These are phyloP conservation scores for Rhizomucor pusillus DNA, from an alignment of 371 early-diverging fungal species.

Conservation along the genomic window DNA sequence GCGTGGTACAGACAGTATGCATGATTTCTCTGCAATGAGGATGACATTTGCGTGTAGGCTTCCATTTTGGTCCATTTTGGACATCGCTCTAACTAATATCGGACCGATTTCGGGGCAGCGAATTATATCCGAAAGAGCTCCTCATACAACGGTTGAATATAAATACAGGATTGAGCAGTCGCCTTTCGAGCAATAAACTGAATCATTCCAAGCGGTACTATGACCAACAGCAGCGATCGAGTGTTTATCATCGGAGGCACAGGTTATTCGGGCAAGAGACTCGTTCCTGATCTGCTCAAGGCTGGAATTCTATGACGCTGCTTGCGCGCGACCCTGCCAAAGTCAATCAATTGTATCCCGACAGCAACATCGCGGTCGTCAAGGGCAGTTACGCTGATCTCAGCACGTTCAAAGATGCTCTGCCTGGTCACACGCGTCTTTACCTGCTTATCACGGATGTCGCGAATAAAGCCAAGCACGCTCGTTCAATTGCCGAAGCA, in stretches of 20 bases:
- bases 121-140: too few relatives aligned
- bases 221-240: conserved; percentile 4
- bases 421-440: conserved; percentile 28
- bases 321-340: conserved; percentile 13
- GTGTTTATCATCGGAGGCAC: conserved; percentile 32
- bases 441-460: conserved; percentile 13
- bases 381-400: conserved; percentile 29
- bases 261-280: conserved; percentile 22
- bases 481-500: conserved; percentile 2
- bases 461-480: background rate
- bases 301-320: conserved; percentile 14
- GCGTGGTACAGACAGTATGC: too few relatives aligned
- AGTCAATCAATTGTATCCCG: background rate
- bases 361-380: conserved; percentile 2
- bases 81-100: too few relatives aligned
- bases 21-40: too few relatives aligned
- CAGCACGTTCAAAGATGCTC: conserved; percentile 11
- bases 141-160: too few relatives aligned
- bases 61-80: too few relatives aligned
- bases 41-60: too few relatives aligned
- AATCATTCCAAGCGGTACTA: too few relatives aligned
- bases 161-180: too few relatives aligned
- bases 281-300: conserved; percentile 14
- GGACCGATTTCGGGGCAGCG: too few relatives aligned
- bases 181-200: too few relatives aligned